Base-by-base conservation (phyloP, 805 yeast genomes). In the Saccharomycopsis lassenensis region DNA sequence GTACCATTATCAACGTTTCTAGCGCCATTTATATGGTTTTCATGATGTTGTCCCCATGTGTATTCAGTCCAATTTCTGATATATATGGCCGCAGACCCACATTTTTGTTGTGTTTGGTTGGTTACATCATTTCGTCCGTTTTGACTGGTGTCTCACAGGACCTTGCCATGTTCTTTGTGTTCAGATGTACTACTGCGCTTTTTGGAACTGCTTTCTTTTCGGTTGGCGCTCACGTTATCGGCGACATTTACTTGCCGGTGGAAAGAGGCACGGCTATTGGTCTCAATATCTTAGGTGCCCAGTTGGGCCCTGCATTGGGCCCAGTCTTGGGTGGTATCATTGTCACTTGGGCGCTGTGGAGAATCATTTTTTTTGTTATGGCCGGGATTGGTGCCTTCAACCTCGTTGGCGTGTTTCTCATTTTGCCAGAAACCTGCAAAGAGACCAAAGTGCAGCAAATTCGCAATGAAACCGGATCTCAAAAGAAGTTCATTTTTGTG, bases 161-260 rank as follows among this genome's bases (percentile, higher is more conserved):
- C 44, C 47, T 73, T 28, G 67, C 71, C 3, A 70, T 69, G 73
- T 71, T 71, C 49, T 68, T 61, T 35, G 56, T 72, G 0, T 71
- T 71, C 42, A 52, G 79, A 47, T 59, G 67, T 3, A 35, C 63
- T 8, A 55, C 67, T n/a, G 77, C 73, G 0, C 46, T 73, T 7
- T 65, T 67, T 47, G 78, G 77, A 4, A 69, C 77, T 1, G 61
- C 73, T 0, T 70, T 71, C 41, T 70, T 72, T 52, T 55, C 69
- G 25, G 58, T 71, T 20, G 77, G 76, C 2, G 74, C 74, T 3
- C 58, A 61, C 14, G 57, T 70, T 7, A 55, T 71, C 10, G 68
- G 70, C 14, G 79, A 71, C 48, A 59, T 70, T 26, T 68, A 61
- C 47, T 52, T 52, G 4, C 77, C 77, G 0, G 59, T 57, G 14